Conservation (phyloP, 805 yeast genomes). For the Naumovozyma dairenensis region DNA sequence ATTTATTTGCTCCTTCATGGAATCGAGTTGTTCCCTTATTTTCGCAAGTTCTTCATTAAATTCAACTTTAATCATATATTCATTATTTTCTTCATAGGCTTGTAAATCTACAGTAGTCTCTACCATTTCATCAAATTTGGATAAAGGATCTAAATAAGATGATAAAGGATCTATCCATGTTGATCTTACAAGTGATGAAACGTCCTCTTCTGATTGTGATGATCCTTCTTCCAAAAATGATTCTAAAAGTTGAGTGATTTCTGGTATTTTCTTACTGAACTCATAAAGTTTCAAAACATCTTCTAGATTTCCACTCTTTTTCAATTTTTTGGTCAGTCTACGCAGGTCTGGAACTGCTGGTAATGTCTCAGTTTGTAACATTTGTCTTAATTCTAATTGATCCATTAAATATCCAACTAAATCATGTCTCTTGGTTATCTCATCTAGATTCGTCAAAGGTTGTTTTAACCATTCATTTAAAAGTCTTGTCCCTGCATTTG, state of each 20-base stretch:
- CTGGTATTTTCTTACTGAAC: conserved; percentile 62
- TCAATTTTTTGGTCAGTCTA: conserved; percentile 61
- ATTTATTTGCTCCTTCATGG: conserved; percentile 44
- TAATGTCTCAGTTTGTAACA: conserved; percentile 57
- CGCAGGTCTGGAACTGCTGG: conserved; percentile 75
- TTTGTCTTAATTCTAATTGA: conserved; percentile 55
- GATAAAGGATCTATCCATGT: conserved; percentile 53
- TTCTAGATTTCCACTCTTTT: conserved; percentile 55
- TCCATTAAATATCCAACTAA: conserved; percentile 69
- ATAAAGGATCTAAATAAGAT: conserved; percentile 40
- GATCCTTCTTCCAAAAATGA: conserved; percentile 31
- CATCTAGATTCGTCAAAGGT: conserved; percentile 61
- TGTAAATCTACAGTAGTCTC: conserved; percentile 87
- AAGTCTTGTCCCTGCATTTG: conserved; percentile 79
- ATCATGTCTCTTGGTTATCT: conserved; percentile 58
- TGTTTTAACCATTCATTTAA: conserved; percentile 94
- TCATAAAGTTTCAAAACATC: conserved; percentile 88
- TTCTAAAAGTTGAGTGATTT: conserved; percentile 44
- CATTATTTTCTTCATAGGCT: conserved; percentile 64
- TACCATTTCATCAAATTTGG: conserved; percentile 71
- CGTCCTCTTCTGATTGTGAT: conserved; percentile 4
- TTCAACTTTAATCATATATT: conserved; percentile 79
- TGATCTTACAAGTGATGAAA: conserved; percentile 32
- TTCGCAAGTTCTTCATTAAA: conserved; percentile 68
- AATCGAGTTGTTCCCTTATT: conserved; percentile 49